Percentiles rank a stretch among this genome's conserved stretches.
phyloP scores from a whole-genome alignment of 345 rosid genomes.

The Euphorbia peplus region DNA sequence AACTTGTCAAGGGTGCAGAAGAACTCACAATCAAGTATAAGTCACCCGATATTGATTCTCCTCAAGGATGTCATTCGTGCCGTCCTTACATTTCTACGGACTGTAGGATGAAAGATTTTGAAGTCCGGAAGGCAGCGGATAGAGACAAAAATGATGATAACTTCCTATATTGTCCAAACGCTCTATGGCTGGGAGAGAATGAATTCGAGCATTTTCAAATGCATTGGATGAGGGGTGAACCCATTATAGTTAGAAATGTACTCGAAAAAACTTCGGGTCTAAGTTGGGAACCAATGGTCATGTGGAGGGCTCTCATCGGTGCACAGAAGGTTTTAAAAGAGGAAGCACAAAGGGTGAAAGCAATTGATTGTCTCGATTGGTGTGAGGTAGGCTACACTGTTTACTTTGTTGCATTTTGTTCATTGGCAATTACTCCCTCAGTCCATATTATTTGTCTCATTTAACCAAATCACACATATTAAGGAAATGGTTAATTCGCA shows the following conservation, averaged over 20 bases:
- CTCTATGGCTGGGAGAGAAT: constrained; percentile 29
- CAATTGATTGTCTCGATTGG: constrained; percentile 57
- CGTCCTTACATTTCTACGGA: constrained; percentile 17
- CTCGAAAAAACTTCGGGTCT: constrained; percentile 48
- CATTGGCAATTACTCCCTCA: no score
- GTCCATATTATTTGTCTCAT: no score
- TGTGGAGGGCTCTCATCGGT: constrained; percentile 56
- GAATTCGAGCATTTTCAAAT: constrained; percentile 46
- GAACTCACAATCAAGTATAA: constrained; percentile 35
- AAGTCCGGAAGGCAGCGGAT: constrained; percentile 43
- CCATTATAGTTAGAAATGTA: constrained; percentile 47
- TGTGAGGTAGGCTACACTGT: constrained; percentile 41
- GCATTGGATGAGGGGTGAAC: constrained; percentile 64
- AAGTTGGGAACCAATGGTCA: constrained; percentile 73
- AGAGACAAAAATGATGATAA: constrained; percentile 43
- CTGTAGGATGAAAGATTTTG: constrained; percentile 17
- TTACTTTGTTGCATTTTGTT: constrained; percentile 11
- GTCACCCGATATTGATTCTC: constrained; percentile 27
- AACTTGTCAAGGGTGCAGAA: constrained; percentile 48
- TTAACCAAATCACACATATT: no score
- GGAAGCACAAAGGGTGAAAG: constrained; percentile 41
- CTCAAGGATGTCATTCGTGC: constrained; percentile 43
- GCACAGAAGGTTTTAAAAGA: constrained; percentile 40
- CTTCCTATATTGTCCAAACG: constrained; percentile 47
- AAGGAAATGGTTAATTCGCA: no score